Evolutionary conservation across 2,329 filamentous ascomycete genomes (phyloP).

Genomic region (Penicillium olsonii): DNA sequence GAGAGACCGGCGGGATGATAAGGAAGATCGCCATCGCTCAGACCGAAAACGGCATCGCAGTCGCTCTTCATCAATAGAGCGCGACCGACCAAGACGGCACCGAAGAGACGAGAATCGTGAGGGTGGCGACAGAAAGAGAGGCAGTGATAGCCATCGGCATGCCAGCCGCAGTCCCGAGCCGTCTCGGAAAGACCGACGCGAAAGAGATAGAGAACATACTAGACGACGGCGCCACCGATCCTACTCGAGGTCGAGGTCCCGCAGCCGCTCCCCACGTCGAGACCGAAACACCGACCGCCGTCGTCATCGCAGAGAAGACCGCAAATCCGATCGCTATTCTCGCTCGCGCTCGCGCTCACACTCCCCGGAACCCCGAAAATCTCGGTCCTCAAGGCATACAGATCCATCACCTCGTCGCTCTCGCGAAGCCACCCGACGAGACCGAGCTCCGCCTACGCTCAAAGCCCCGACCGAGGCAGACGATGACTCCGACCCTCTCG

Average conservation of each 20-base stretch:
- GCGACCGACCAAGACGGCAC: constrained; percentile 26
- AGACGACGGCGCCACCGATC: constrained; percentile 12
- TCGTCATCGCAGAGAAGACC: no score
- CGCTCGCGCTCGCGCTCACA: constrained; percentile 13
- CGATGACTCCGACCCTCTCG: constrained; percentile 67
- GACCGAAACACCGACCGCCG: constrained; percentile 10
- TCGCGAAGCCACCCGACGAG: background rate
- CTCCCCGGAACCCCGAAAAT: background rate
- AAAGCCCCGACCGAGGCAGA: constrained; percentile 13
- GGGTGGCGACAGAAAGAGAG: constrained; percentile 17
- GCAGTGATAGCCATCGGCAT: constrained; percentile 17
- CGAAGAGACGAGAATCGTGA: constrained; percentile 25
- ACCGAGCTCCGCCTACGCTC: constrained; percentile 3
- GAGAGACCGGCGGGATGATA: constrained; percentile 18
- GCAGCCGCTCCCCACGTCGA: constrained; percentile 24
- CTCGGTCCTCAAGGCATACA: constrained; percentile 3
- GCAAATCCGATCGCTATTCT: constrained; percentile 23
- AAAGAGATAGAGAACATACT: constrained; percentile 12
- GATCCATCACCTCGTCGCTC: constrained; percentile 11
- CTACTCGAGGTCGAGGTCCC: constrained; percentile 22
- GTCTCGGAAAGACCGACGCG: constrained; percentile 15
- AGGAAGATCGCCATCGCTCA: constrained; percentile 27
- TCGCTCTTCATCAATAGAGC: constrained; percentile 29
- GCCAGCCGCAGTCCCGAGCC: constrained; percentile 14
- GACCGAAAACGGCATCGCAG: constrained; percentile 31